A percentile compares a stretch with the other conserved stretches of the same genome.
These are phyloP conservation scores for Thalia dealbata DNA, from an alignment of 176 grass and related monocot genomes.

Conservation along the genomic window DNA sequence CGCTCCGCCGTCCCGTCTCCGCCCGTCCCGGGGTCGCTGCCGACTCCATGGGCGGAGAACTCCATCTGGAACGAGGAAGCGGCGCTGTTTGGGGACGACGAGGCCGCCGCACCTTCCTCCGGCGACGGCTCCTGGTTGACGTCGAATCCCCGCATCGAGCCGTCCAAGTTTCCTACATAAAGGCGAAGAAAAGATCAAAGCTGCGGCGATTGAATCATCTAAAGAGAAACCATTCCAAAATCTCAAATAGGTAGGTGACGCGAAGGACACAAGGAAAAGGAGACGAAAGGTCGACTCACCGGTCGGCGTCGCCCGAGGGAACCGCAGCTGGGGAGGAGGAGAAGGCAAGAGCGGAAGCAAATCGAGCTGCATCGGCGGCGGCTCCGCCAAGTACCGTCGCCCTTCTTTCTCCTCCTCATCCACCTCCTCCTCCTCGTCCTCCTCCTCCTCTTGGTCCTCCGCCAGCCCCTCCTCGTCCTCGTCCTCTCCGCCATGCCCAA, in stretches of 20 bases:
- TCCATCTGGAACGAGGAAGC: conserved; percentile 8
- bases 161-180: not conserved
- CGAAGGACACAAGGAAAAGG: too few species aligned
- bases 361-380: not conserved
- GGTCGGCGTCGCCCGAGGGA: not conserved
- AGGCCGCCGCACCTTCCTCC: not conserved
- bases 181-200: not conserved
- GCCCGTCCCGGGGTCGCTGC: not conserved
- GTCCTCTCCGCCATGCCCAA: not conserved
- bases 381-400: not conserved
- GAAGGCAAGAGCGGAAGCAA: conserved; percentile 8
- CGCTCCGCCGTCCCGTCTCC: not conserved
- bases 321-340: not conserved
- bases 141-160: conserved; percentile 3
- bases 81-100: conserved; percentile 5
- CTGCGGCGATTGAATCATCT: not conserved
- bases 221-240: too few species aligned
- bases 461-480: not conserved
- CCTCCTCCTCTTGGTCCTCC: not conserved
- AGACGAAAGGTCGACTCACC: not conserved
- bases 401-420: not conserved
- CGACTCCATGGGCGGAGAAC: not conserved
- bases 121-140: conserved; percentile 1
- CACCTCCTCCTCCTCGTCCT: not conserved
- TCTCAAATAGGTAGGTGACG: too few species aligned